phyloP scores from a whole-genome alignment of 2,329 filamentous ascomycete genomes.

The Penicillium sp. region DNA sequence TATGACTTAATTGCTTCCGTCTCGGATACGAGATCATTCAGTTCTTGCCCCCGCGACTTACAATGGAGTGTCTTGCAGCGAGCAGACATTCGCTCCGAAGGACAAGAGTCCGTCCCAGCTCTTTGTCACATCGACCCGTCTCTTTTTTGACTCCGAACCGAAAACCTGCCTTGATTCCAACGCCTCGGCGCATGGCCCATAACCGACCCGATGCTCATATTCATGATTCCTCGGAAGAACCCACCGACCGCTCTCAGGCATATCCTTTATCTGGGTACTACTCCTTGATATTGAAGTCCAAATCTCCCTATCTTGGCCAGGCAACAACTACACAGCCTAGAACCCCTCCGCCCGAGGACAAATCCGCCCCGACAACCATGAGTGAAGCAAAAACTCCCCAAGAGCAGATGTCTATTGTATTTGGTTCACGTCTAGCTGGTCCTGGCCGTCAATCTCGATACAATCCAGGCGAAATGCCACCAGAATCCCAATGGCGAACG shows the following conservation, averaged over 20 bases:
- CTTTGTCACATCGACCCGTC: neutral
- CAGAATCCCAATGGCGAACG: conserved; percentile 55
- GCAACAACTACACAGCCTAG: conserved; percentile 19
- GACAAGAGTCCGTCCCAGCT: neutral
- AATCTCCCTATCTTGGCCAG: conserved; percentile 24
- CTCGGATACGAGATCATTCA: neutral
- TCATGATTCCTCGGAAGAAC: conserved; percentile 7
- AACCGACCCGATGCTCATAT: conserved; percentile 11
- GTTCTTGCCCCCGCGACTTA: conserved; percentile 13
- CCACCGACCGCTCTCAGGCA: conserved; percentile 31
- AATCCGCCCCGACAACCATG: conserved; percentile 17
- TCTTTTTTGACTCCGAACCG: conserved; percentile 4
- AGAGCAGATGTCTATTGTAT: conserved; percentile 67
- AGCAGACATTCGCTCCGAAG: conserved; percentile 20
- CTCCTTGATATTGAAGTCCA: conserved; percentile 40
- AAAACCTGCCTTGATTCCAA: conserved; percentile 22
- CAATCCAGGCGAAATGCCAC: conserved; percentile 55
- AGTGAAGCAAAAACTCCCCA: conserved; percentile 32
- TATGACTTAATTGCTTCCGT: conserved; percentile 33
- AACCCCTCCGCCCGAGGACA: conserved; percentile 13
- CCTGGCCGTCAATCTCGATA: conserved; percentile 64
- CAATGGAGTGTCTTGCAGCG: conserved; percentile 30
- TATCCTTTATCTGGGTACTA: conserved; percentile 47
- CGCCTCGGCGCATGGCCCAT: conserved; percentile 22
- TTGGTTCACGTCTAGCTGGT: conserved; percentile 75